A percentile compares a stretch with the other conserved stretches of the same genome.
Conservation (phyloP, 1,284 basidiomycete genomes). For the Ustilago esculenta region DNA sequence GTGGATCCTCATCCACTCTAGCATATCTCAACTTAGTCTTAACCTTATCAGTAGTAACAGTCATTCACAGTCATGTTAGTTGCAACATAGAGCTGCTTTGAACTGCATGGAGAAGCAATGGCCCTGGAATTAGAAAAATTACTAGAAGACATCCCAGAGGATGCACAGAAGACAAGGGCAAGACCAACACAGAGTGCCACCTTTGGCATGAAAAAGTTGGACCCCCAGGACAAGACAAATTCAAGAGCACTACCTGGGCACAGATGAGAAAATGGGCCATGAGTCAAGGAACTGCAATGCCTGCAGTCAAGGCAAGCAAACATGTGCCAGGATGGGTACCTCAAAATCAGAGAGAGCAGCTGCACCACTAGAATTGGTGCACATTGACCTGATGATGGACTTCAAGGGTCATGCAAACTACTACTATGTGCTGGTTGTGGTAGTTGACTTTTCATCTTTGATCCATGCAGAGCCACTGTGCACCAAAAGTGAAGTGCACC, state of each 20-base stretch:
- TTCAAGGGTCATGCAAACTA: constrained; percentile 3
- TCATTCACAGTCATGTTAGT: no score
- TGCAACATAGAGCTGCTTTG: no score
- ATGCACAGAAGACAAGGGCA: no score
- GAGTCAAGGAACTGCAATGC: background rate
- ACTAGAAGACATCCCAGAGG: no score
- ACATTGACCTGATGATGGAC: constrained; percentile 2
- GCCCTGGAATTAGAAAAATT: no score
- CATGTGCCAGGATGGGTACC: background rate
- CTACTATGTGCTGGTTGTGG: constrained; percentile 2
- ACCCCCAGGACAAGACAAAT: constrained; percentile 6
- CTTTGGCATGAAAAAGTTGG: constrained; percentile 4
- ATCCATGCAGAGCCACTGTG: no score
- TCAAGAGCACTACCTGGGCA: constrained; percentile 3
- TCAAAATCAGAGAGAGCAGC: background rate
- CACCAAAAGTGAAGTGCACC: constrained; percentile 2
- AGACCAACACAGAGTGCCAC: background rate
- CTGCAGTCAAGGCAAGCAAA: constrained; percentile 3
- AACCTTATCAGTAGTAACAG: no score
- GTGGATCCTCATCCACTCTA: no score
- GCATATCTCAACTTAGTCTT: no score
- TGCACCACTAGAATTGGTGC: background rate
- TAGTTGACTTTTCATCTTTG: constrained; percentile 7
- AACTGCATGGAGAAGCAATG: no score
- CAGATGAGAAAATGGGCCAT: background rate